Evolutionary conservation across 805 yeast species (phyloP).

Genomic region (Saturnispora diversa): DNA sequence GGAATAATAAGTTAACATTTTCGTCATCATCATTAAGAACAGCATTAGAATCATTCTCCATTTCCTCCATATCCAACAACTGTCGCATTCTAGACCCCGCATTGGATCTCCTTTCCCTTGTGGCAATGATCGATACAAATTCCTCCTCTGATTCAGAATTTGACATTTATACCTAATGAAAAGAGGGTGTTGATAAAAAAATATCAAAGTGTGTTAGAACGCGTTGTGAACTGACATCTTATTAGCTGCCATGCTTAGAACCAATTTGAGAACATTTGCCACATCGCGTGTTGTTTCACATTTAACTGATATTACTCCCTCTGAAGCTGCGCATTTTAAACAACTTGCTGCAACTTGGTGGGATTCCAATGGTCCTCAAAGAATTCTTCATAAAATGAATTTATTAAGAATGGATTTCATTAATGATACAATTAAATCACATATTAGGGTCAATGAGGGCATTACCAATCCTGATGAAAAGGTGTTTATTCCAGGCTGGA

Average conservation of each 20-base stretch:
- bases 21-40: constrained; percentile 59
- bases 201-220: no score
- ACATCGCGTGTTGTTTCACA: constrained; percentile 1
- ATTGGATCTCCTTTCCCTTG: constrained; percentile 72
- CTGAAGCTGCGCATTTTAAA: constrained; percentile 76
- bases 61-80: constrained; percentile 62
- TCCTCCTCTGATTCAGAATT: constrained; percentile 27
- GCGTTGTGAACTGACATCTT: neutral
- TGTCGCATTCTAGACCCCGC: constrained; percentile 82
- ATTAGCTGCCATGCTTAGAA: neutral
- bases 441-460: constrained; percentile 37
- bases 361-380: constrained; percentile 89
- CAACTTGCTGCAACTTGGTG: constrained; percentile 95
- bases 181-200: no score
- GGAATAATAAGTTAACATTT: constrained; percentile 61
- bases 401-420: constrained; percentile 82
- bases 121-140: constrained; percentile 55
- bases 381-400: constrained; percentile 93
- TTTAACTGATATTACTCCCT: constrained; percentile 37
- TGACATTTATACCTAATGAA: no score
- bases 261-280: constrained; percentile 1
- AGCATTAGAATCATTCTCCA: constrained; percentile 20
- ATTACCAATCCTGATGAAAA: constrained; percentile 32
- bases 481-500: constrained; percentile 73
- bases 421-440: constrained; percentile 44